A percentile compares a stretch with the other conserved stretches of the same genome.
These are phyloP conservation scores for Coemansia sp. DNA, from an alignment of 192 early-diverging fungal genomes.

Conservation along the genomic window DNA sequence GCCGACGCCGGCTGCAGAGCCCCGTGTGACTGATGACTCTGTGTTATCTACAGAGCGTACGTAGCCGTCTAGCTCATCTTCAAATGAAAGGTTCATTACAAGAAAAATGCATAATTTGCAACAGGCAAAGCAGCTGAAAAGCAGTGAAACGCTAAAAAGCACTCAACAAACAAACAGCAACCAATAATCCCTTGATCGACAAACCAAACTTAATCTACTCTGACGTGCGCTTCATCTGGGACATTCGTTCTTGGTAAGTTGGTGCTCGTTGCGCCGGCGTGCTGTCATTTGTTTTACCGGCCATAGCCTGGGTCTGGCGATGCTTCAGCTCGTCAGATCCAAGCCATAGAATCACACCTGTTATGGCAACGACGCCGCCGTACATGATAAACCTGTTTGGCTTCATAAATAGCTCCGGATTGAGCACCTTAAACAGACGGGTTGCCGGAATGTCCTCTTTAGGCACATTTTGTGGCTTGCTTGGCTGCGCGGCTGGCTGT, in stretches of 20 bases:
- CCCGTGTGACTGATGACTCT: not conserved
- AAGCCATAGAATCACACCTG: conserved; percentile 35
- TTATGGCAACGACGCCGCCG: conserved; percentile 30
- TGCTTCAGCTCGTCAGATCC: conserved; percentile 36
- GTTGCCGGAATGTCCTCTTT: conserved; percentile 36
- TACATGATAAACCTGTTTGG: conserved; percentile 47
- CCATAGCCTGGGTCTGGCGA: conserved; percentile 11
- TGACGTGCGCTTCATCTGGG: conserved; percentile 28
- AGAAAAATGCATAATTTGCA: not conserved
- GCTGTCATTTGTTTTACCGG: not conserved
- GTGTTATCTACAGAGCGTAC: not conserved
- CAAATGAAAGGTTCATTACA: not conserved
- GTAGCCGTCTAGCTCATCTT: not conserved
- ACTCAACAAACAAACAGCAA: too few relatives aligned
- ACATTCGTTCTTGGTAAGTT: conserved; percentile 46
- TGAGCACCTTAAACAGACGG: conserved; percentile 46
- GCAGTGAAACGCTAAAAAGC: too few relatives aligned
- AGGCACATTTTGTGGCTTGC: not conserved
- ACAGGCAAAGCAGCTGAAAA: too few relatives aligned
- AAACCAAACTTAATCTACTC: not conserved
- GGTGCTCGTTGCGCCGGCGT: conserved; percentile 3
- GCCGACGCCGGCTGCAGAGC: not conserved
- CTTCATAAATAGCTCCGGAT: conserved; percentile 49
- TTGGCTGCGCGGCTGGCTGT: not conserved
- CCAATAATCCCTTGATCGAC: not conserved